A percentile compares a stretch with the other conserved stretches of the same genome.
These are phyloP conservation scores for Ogataea degrootiae DNA, from an alignment of 805 yeast species.

Conservation along the genomic window DNA sequence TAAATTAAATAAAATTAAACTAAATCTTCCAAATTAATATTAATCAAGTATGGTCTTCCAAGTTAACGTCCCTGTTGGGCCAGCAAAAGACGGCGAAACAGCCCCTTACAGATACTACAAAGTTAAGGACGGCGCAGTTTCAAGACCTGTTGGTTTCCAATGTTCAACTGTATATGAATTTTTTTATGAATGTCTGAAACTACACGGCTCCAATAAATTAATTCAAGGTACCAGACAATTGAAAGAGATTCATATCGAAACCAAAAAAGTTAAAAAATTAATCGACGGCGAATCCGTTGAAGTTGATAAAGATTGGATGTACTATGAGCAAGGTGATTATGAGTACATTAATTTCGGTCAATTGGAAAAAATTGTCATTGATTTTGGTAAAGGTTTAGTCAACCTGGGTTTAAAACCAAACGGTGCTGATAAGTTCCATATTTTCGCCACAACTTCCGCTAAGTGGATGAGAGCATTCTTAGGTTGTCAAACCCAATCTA, in stretches of 20 bases:
- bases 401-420: conserved; percentile 65
- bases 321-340: conserved; percentile 74
- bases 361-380: conserved; percentile 43
- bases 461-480: conserved; percentile 87
- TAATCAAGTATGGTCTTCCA: conserved; percentile 24
- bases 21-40: background rate
- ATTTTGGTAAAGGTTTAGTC: conserved; percentile 71
- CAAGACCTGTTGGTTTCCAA: conserved; percentile 58
- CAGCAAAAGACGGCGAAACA: conserved; percentile 70
- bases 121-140: conserved; percentile 41
- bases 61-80: conserved; percentile 59
- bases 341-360: conserved; percentile 59
- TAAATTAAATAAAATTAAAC: too few relatives aligned
- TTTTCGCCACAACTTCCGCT: conserved; percentile 83
- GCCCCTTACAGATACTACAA: conserved; percentile 71
- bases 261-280: conserved; percentile 64
- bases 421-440: conserved; percentile 61
- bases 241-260: conserved; percentile 69
- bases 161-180: conserved; percentile 69
- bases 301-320: conserved; percentile 85
- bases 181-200: conserved; percentile 54
- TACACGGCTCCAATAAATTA: conserved; percentile 48
- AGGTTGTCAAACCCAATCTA: conserved; percentile 71
- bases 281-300: conserved; percentile 70
- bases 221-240: conserved; percentile 76